Evolutionary conservation across 2,329 filamentous ascomycete species (phyloP).

Genomic region (Aurifilum marmelostoma): DNA sequence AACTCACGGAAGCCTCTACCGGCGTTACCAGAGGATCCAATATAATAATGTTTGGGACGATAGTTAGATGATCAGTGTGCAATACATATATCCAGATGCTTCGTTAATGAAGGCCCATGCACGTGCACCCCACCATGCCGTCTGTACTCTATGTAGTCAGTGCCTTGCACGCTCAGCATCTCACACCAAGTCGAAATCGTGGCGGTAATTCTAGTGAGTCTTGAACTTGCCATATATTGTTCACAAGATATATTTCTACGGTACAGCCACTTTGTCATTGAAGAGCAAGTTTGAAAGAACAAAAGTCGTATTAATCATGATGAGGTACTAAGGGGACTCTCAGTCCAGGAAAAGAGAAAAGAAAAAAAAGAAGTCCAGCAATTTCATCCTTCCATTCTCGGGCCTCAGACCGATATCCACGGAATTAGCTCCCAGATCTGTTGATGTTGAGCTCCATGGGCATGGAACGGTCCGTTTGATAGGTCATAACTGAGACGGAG

Average conservation of each 20-base stretch:
- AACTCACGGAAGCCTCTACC: constrained; percentile 39
- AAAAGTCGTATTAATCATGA: not conserved
- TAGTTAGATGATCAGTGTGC: not conserved
- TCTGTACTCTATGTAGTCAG: not conserved
- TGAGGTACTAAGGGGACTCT: not conserved
- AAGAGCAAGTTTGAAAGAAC: not conserved
- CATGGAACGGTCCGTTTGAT: not conserved
- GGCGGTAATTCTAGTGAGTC: not conserved
- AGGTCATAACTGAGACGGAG: not conserved
- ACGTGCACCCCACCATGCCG: not conserved
- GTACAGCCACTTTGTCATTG: not conserved
- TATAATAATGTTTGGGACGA: constrained; percentile 26
- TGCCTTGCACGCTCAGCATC: not conserved
- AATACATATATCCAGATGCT: not conserved
- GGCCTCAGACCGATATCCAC: constrained; percentile 19
- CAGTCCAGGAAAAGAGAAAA: constrained; percentile 13
- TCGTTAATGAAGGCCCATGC: not conserved
- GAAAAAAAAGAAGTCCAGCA: not conserved
- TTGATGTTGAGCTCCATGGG: constrained; percentile 3
- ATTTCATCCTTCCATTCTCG: constrained; percentile 18
- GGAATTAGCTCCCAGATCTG: constrained; percentile 24
- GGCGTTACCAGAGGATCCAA: constrained; percentile 40
- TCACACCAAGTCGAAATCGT: not conserved
- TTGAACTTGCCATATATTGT: not conserved
- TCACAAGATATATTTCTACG: not conserved